phyloP scores from a whole-genome alignment of 2,329 filamentous ascomycete genomes.

The Calonectria hawksworthii region DNA sequence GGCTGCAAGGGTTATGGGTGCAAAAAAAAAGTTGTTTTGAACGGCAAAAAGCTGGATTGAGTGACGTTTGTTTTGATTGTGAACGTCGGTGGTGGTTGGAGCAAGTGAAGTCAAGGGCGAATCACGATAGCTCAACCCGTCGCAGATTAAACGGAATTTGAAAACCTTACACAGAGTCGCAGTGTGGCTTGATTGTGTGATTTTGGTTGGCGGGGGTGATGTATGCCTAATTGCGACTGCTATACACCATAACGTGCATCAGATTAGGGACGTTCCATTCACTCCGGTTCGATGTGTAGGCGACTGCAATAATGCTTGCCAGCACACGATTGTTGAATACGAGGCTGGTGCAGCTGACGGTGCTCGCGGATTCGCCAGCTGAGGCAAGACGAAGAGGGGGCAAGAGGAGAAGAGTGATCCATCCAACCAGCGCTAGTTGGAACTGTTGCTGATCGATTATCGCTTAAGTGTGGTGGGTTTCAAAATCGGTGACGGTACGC shows the following conservation, averaged over 20 bases:
- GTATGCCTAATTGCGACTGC: slow-evolving; percentile 6
- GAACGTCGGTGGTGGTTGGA: not conserved
- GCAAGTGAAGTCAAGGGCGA: not conserved
- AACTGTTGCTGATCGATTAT: slow-evolving; percentile 3
- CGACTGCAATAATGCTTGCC: not conserved
- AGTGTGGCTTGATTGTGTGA: slow-evolving; percentile 17
- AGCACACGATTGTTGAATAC: not conserved
- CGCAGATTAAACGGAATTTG: not conserved
- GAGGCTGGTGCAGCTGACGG: not conserved
- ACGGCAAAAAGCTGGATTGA: not conserved
- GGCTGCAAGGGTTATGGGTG: not conserved
- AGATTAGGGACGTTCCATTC: not conserved
- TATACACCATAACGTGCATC: not conserved
- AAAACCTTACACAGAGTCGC: not conserved
- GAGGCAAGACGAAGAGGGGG: not conserved
- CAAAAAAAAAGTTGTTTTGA: not conserved
- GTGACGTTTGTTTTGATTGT: slow-evolving; percentile 6
- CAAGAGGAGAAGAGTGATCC: not conserved
- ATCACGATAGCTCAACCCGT: slow-evolving; percentile 14
- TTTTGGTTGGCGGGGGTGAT: slow-evolving; percentile 5
- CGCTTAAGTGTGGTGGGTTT: slow-evolving; percentile 17
- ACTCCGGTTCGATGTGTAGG: not conserved
- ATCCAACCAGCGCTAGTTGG: not conserved
- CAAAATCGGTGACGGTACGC: slow-evolving; percentile 21
- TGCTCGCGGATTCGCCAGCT: slow-evolving; percentile 6